These are phyloP conservation scores for Nakazawaea anatomiae DNA, from an alignment of 805 yeast species.

Conservation along the genomic window DNA sequence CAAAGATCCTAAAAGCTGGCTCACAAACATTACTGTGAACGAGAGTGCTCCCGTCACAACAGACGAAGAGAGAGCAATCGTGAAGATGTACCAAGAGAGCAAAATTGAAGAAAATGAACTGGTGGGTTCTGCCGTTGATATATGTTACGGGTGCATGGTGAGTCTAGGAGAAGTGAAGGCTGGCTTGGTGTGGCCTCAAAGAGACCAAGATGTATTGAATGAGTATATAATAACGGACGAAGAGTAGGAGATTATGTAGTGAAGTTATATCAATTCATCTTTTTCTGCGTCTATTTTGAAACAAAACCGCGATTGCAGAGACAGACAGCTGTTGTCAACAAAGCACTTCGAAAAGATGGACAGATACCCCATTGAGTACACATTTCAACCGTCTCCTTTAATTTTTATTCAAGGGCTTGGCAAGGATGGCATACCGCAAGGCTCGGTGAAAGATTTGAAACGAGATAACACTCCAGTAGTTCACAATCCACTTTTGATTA, in stretches of 20 bases:
- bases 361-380: conserved; percentile 27
- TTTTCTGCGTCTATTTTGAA: background rate
- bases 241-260: conserved; percentile 9
- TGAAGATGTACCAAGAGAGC: conserved; percentile 17
- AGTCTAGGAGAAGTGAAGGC: conserved; percentile 27
- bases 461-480: background rate
- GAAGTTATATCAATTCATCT: no score
- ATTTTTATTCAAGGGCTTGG: conserved; percentile 38
- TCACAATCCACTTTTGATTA: conserved; percentile 7
- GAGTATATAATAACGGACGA: conserved; percentile 22
- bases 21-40: conserved; percentile 59
- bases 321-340: background rate
- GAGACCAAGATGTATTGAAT: conserved; percentile 19
- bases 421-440: conserved; percentile 15
- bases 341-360: conserved; percentile 25
- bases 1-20: conserved; percentile 60
- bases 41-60: conserved; percentile 42
- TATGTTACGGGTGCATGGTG: conserved; percentile 77
- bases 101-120: conserved; percentile 11
- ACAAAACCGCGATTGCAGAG: background rate
- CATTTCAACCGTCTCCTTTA: conserved; percentile 31
- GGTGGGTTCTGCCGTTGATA: conserved; percentile 15
- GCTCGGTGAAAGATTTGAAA: conserved; percentile 10
- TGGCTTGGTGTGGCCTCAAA: conserved; percentile 24
- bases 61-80: conserved; percentile 33